Conservation (phyloP, 768 basidiomycete genomes). For the Antrodiella citrinella region DNA sequence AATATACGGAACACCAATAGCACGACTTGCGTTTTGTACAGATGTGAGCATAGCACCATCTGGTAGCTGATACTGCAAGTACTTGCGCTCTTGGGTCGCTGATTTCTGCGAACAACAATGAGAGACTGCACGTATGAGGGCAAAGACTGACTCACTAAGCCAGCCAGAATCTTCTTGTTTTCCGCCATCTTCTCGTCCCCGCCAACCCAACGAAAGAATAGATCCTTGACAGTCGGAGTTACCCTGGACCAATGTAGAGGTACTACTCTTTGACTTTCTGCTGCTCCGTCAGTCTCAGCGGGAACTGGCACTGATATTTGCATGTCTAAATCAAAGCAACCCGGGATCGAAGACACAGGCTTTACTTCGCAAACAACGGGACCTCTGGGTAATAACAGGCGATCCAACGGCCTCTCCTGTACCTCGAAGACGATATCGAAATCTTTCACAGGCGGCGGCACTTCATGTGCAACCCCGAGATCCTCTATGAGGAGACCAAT, state of each 20-base stretch:
- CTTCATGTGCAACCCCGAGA: slow-evolving; percentile 30
- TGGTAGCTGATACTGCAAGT: slow-evolving; percentile 48
- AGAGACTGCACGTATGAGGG: neutral
- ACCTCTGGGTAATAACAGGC: slow-evolving; percentile 64
- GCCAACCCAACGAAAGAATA: slow-evolving; percentile 54
- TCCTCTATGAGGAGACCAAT: slow-evolving; percentile 71
- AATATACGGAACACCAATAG: no score
- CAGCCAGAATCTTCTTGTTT: slow-evolving; percentile 36
- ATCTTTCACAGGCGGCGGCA: slow-evolving; percentile 34
- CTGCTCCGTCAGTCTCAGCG: no score
- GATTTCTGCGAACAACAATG: neutral
- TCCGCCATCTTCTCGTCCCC: slow-evolving; percentile 42
- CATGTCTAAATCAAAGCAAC: no score
- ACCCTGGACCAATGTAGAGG: slow-evolving; percentile 40
- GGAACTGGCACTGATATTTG: no score
- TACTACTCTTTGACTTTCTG: neutral
- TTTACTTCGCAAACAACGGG: slow-evolving; percentile 38
- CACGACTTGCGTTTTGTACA: slow-evolving; percentile 53
- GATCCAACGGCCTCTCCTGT: slow-evolving; percentile 49
- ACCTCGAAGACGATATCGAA: slow-evolving; percentile 73
- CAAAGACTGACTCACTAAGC: slow-evolving; percentile 43
- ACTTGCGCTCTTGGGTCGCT: slow-evolving; percentile 28
- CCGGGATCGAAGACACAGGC: no score
- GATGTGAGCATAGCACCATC: slow-evolving; percentile 49
- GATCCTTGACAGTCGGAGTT: slow-evolving; percentile 46